Evolutionary conservation across 139 green algal genomes (phyloP).

Genomic region (Pleodorina starrii): DNA sequence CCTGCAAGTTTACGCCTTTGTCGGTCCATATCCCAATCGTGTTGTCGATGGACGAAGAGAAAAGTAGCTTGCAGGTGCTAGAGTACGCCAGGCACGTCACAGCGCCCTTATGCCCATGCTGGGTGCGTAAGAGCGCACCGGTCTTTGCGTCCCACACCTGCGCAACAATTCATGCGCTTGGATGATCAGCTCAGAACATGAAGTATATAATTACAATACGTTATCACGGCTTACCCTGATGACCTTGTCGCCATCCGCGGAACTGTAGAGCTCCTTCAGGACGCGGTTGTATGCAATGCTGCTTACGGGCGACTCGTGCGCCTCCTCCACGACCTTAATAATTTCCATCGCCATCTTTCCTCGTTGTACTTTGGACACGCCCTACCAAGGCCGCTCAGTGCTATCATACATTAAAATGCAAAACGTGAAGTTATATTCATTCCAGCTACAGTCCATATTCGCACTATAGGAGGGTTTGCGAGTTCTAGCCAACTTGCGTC

Average conservation of each 20-base stretch:
- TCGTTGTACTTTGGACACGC: neutral
- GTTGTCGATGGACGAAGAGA: constrained; percentile 79
- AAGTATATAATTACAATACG: neutral
- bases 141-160: constrained; percentile 78
- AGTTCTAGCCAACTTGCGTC: neutral
- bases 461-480: no score
- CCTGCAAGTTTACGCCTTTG: constrained; percentile 74
- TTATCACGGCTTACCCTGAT: constrained; percentile 66
- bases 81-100: constrained; percentile 78
- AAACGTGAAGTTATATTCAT: neutral
- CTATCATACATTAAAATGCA: neutral
- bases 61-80: constrained; percentile 66
- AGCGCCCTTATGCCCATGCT: constrained; percentile 77
- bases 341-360: constrained; percentile 71
- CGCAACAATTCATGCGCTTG: no score
- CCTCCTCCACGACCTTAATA: constrained; percentile 61
- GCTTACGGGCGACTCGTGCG: constrained; percentile 68
- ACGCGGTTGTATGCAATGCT: constrained; percentile 74
- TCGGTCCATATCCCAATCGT: constrained; percentile 79
- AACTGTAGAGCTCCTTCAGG: constrained; percentile 74
- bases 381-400: no score
- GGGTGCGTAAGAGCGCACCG: constrained; percentile 69
- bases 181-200: no score
- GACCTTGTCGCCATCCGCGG: constrained; percentile 74
- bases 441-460: no score